A percentile compares a stretch with the other conserved stretches of the same genome.
phyloP scores from a whole-genome alignment of 371 early-diverging fungal genomes.

The Umbelopsis sp. region DNA sequence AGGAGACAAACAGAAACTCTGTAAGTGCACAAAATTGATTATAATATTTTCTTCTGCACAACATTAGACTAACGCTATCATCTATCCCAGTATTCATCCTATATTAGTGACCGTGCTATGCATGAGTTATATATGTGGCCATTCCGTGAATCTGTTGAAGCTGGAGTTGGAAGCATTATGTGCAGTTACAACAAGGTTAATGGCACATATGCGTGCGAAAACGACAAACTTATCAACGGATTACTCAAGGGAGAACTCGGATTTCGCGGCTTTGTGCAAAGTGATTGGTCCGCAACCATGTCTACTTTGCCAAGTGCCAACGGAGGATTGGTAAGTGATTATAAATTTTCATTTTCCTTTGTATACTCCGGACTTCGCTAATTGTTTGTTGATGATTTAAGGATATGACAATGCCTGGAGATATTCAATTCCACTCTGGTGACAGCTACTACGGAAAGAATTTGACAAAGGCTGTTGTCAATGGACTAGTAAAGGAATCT shows the following conservation, averaged over 20 bases:
- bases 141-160: slow-evolving; percentile 47
- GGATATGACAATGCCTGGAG: slow-evolving; percentile 28
- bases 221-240: slow-evolving; percentile 31
- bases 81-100: slow-evolving; percentile 22
- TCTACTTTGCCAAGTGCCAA: slow-evolving; percentile 22
- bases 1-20: slow-evolving; percentile 35
- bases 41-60: neutral
- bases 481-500: slow-evolving; percentile 13
- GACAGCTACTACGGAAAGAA: slow-evolving; percentile 22
- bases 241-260: slow-evolving; percentile 40
- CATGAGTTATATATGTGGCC: slow-evolving; percentile 59
- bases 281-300: slow-evolving; percentile 36
- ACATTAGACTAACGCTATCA: neutral
- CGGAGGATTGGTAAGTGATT: slow-evolving; percentile 12
- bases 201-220: slow-evolving; percentile 39
- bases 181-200: slow-evolving; percentile 52
- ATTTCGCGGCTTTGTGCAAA: slow-evolving; percentile 33
- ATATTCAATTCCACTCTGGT: slow-evolving; percentile 17
- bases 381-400: neutral
- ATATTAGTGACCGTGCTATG: slow-evolving; percentile 52
- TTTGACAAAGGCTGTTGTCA: slow-evolving; percentile 6
- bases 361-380: neutral
- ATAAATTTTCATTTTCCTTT: neutral
- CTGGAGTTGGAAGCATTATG: slow-evolving; percentile 56
- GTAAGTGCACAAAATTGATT: neutral